These are phyloP conservation scores for Castanopsis chinensis DNA, from an alignment of 306 rosid species.

Conservation along the genomic window DNA sequence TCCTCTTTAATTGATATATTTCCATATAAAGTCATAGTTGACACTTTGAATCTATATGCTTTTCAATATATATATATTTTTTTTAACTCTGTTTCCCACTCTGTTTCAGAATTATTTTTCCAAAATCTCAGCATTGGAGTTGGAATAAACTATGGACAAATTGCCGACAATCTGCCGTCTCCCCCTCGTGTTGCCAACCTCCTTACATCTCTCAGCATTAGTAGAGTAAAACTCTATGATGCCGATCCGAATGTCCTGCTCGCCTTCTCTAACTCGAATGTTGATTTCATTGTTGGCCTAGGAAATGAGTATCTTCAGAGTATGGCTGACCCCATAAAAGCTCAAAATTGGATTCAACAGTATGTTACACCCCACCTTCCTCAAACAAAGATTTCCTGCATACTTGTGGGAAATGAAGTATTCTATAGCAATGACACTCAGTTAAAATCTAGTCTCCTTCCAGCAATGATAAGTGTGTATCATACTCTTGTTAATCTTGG, in stretches of 20 bases:
- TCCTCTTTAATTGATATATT: no score
- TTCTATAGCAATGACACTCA: constrained; percentile 44
- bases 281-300: constrained; percentile 68
- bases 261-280: constrained; percentile 62
- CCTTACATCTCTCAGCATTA: constrained; percentile 58
- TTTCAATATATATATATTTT: not conserved
- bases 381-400: constrained; percentile 59
- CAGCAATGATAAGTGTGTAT: constrained; percentile 71
- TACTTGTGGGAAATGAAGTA: constrained; percentile 75
- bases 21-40: no score
- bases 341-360: constrained; percentile 67
- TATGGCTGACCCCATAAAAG: constrained; percentile 56
- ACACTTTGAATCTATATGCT: not conserved
- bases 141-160: constrained; percentile 91
- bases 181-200: constrained; percentile 56
- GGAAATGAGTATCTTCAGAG: constrained; percentile 58
- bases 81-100: constrained; percentile 11
- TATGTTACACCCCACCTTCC: constrained; percentile 55
- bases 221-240: constrained; percentile 78
- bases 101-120: constrained; percentile 41
- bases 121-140: constrained; percentile 44
- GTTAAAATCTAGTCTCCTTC: constrained; percentile 44
- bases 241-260: constrained; percentile 80
- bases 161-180: constrained; percentile 76
- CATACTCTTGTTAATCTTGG: constrained; percentile 57